Base-by-base conservation (phyloP, 768 basidiomycete genomes). In the Boletus vermiculosoides region DNA sequence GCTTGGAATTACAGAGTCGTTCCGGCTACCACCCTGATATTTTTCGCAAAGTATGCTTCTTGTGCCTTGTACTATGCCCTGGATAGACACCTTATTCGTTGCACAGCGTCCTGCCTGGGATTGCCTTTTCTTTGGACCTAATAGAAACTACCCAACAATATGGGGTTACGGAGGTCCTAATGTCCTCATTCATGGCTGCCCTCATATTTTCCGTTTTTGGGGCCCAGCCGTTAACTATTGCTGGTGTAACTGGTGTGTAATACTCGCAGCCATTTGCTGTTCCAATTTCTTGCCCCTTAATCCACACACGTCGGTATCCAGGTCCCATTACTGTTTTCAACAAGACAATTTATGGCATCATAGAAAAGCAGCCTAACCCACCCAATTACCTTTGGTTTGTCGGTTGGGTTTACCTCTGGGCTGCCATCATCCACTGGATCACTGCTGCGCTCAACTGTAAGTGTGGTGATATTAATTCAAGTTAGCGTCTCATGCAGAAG, bases 311-410 rank as follows among this genome's bases (percentile, higher is more conserved):
- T 28, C 39, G 4, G 30, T 44, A 15, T 30, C 37, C 68, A 84
- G 91, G 92, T 22, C 94, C 94, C 1, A 95, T 95, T 65, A 94
- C 93, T 4, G 91, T 96, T 10, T 86, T 94, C 63, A 95, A 94
- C 76, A 92, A 90, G 75, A 92, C 88, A 2, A 92, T 95, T 44
- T 94, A 82, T 69, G 80, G 87, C 62, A 91, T 94, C 56, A 76
- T 92, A 53, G 68, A 80, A 63, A 75, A 74, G 20, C 78, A 81
- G 50, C 62, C 77, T 11, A 77, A 86, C 57, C 75, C 86, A 6
- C 92, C 92, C 2, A 71, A 81, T 50, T 96, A 94, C 67, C 80
- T 94, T 13, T 88, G 88, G 36, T 94, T 94, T 65, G 81, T 95
- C 10, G 92, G 92, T 28, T 95, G 94, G 94, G 88, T 92, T 0